Conservation (phyloP, 2,329 filamentous ascomycete species). For the Arthrobotrys sphaeroides region DNA sequence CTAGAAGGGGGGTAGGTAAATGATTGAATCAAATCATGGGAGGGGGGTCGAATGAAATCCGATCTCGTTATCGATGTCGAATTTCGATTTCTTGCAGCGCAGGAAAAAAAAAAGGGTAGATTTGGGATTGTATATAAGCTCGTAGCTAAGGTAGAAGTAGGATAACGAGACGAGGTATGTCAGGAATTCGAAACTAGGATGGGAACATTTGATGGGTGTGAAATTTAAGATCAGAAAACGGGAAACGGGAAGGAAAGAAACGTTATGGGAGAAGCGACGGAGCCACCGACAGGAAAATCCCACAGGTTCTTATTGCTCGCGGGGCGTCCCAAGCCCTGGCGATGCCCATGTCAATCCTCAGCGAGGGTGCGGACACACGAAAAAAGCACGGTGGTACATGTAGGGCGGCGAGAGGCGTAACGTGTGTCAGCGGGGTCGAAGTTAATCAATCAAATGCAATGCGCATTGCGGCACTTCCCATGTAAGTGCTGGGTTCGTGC, state of each 20-base stretch:
- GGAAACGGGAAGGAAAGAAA: constrained; percentile 14
- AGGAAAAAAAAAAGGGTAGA: constrained; percentile 15
- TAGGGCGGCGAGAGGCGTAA: constrained; percentile 47
- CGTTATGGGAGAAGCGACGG: constrained; percentile 40
- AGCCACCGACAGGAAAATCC: constrained; percentile 47
- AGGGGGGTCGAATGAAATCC: constrained; percentile 3
- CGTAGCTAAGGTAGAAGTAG: not conserved
- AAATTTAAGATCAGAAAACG: constrained; percentile 7
- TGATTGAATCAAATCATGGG: constrained; percentile 42
- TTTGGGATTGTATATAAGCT: constrained; percentile 33
- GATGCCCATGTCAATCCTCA: constrained; percentile 41
- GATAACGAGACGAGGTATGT: constrained; percentile 4
- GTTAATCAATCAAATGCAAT: constrained; percentile 34
- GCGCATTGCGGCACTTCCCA: constrained; percentile 49
- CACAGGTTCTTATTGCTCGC: constrained; percentile 53
- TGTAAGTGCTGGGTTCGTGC: not conserved
- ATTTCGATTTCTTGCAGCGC: constrained; percentile 1
- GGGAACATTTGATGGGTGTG: not conserved
- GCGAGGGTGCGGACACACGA: constrained; percentile 41
- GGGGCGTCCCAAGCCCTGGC: constrained; percentile 24
- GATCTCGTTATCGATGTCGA: constrained; percentile 13
- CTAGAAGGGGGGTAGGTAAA: not conserved
- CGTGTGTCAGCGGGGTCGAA: constrained; percentile 52
- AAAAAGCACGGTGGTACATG: constrained; percentile 48
- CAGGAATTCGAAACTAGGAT: constrained; percentile 25